Conservation (phyloP, 1,284 basidiomycete species). For the Porogramme epimiltina region DNA sequence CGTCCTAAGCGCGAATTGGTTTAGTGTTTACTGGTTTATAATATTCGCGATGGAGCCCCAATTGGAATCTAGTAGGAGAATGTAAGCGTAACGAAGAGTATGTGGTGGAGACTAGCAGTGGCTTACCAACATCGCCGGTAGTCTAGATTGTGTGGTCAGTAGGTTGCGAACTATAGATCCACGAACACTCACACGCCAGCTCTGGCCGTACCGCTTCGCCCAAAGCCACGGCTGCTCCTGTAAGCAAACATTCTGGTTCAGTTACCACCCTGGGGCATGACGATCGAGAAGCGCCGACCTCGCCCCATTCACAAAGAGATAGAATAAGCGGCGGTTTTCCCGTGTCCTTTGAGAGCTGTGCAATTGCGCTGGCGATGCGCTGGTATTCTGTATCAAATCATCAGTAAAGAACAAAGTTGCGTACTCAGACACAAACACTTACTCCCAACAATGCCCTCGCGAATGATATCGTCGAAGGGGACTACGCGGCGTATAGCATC, state of each 20-base stretch:
- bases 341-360: slow-evolving; percentile 38
- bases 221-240: slow-evolving; percentile 37
- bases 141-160: slow-evolving; percentile 16
- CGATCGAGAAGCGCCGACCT: slow-evolving; percentile 32
- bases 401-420: not conserved
- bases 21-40: slow-evolving; percentile 41
- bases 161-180: too few species aligned
- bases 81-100: not conserved
- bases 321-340: slow-evolving; percentile 47
- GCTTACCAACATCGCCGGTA: slow-evolving; percentile 35
- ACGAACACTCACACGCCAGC: slow-evolving; percentile 42
- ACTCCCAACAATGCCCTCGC: slow-evolving; percentile 52
- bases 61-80: slow-evolving; percentile 17
- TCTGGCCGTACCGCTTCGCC: slow-evolving; percentile 45
- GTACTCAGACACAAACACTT: slow-evolving; percentile 14
- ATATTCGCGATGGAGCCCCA: slow-evolving; percentile 43
- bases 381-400: slow-evolving; percentile 43
- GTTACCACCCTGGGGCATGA: not conserved
- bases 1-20: not conserved
- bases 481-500: slow-evolving; percentile 31
- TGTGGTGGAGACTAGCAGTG: not conserved
- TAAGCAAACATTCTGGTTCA: not conserved
- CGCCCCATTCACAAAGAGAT: slow-evolving; percentile 55
- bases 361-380: slow-evolving; percentile 50
- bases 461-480: slow-evolving; percentile 48